Percentiles rank a stretch among this genome's conserved stretches.
Conservation (phyloP, 73 alveolate species). For the Tetrahymena malaccensis region DNA sequence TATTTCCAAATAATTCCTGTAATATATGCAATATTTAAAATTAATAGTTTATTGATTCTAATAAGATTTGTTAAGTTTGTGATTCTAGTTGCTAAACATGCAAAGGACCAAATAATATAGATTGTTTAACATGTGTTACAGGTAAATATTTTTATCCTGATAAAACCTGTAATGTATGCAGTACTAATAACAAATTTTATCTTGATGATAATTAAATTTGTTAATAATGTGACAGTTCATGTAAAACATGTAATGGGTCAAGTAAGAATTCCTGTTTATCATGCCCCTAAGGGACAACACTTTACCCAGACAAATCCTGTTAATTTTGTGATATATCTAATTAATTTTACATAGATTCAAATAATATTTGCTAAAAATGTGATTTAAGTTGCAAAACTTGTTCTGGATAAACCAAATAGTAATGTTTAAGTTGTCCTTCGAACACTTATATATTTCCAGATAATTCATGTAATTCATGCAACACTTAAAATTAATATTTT, state of each 20-base stretch:
- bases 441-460: neutral
- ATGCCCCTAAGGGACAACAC: neutral
- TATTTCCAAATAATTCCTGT: neutral
- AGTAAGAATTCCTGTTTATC: neutral
- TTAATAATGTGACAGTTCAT: neutral
- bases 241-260: neutral
- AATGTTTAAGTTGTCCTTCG: neutral
- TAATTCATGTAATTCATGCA: neutral
- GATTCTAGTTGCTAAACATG: neutral
- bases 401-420: neutral
- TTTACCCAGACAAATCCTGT: neutral
- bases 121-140: neutral
- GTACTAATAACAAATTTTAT: neutral
- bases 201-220: neutral
- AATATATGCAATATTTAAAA: neutral
- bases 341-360: neutral
- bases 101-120: neutral
- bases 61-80: neutral
- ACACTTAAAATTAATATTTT: neutral
- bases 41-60: neutral
- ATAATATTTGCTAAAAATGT: neutral
- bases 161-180: neutral
- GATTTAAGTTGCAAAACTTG: neutral
- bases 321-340: neutral
- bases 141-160: neutral